A percentile compares a stretch with the other conserved stretches of the same genome.
Evolutionary conservation across 805 yeast genomes (phyloP).

Genomic region (Cyberlindnera petersonii): DNA sequence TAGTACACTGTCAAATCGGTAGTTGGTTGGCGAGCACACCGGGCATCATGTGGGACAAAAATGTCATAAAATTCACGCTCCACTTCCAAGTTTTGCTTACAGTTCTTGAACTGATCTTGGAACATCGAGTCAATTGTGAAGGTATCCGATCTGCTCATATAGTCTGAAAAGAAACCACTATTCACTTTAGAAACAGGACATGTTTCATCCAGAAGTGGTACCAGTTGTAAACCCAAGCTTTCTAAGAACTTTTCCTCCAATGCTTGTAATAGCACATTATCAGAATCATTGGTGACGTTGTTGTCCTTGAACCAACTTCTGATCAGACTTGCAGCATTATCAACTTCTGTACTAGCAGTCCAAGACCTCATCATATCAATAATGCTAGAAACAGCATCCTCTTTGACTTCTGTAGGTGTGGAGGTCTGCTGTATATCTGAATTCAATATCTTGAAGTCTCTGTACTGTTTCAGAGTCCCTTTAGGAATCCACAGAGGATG

Average conservation of each 20-base stretch:
- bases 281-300: neutral
- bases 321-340: conserved; percentile 10
- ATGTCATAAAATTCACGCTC: conserved; percentile 12
- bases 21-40: conserved; percentile 16
- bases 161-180: conserved; percentile 9
- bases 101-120: conserved; percentile 10
- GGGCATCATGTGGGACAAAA: conserved; percentile 3
- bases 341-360: conserved; percentile 4
- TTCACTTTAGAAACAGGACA: conserved; percentile 1
- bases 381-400: neutral
- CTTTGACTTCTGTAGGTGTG: neutral
- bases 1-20: conserved; percentile 11
- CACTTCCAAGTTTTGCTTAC: conserved; percentile 11
- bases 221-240: conserved; percentile 2
- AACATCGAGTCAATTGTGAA: conserved; percentile 21
- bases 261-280: neutral
- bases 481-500: conserved; percentile 79
- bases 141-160: conserved; percentile 4
- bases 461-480: conserved; percentile 29
- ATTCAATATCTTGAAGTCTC: conserved; percentile 3
- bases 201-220: neutral
- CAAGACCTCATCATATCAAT: conserved; percentile 8
- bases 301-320: conserved; percentile 6
- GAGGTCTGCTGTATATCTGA: neutral
- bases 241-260: conserved; percentile 5